Percentiles rank a stretch among this genome's conserved stretches.
Conservation (phyloP, 148 eudicot species). For the Rhododendron vialii region DNA sequence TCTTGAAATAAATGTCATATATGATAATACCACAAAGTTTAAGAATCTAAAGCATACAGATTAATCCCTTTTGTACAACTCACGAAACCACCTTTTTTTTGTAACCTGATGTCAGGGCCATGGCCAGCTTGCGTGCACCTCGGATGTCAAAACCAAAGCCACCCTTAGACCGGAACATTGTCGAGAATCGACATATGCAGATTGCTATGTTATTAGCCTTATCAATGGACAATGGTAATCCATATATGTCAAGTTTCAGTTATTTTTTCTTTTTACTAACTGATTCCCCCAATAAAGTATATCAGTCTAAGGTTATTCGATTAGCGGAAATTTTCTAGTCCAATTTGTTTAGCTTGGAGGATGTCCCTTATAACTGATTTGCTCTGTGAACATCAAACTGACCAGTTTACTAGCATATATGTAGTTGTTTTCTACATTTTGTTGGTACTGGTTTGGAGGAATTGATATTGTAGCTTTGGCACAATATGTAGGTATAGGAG, state of each 20-base stretch:
- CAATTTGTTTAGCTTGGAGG: neutral
- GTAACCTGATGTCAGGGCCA: too few relatives aligned
- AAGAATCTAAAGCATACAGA: neutral
- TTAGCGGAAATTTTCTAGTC: neutral
- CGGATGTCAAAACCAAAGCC: neutral
- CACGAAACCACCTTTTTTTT: neutral
- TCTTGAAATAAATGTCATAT: neutral
- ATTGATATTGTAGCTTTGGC: neutral
- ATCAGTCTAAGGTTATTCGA: neutral
- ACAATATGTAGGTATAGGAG: neutral
- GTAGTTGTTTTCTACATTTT: neutral
- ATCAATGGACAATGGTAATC: neutral
- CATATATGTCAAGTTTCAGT: neutral
- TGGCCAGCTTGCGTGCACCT: too few relatives aligned
- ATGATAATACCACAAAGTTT: neutral
- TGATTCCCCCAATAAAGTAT: neutral
- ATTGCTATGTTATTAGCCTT: neutral
- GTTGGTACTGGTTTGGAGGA: neutral
- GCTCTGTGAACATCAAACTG: neutral
- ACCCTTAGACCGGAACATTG: neutral
- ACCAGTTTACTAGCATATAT: neutral
- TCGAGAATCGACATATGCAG: neutral
- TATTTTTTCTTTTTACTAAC: neutral
- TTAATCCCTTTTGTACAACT: neutral
- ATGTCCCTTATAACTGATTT: neutral